phyloP scores from a whole-genome alignment of 140 eudicot genomes.

The Bidens hawaiensis region DNA sequence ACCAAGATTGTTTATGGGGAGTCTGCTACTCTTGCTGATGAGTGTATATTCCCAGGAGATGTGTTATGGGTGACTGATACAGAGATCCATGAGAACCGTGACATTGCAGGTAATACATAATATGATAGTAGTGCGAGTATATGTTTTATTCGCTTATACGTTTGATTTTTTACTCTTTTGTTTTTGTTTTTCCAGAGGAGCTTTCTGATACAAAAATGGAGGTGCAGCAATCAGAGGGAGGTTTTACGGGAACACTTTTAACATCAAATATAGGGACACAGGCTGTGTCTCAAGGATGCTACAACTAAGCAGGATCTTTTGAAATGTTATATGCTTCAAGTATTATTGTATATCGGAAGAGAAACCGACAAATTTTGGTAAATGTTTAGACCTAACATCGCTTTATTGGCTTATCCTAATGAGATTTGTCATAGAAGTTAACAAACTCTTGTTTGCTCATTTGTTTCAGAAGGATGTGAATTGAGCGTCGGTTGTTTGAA shows the following conservation, averaged over 20 bases:
- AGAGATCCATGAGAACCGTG: conserved; percentile 92
- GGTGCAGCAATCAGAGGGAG: conserved; percentile 68
- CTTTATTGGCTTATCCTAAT: neutral
- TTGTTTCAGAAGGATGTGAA: conserved; percentile 38
- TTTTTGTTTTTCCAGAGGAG: conserved; percentile 52
- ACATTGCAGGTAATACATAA: conserved; percentile 73
- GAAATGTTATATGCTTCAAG: conserved; percentile 28
- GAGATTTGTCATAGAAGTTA: neutral
- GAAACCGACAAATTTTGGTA: conserved; percentile 30
- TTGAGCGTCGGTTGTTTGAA: conserved; percentile 14
- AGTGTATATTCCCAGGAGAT: conserved; percentile 87
- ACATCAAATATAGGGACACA: conserved; percentile 56
- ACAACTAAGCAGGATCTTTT: conserved; percentile 23
- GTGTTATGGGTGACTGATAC: conserved; percentile 89
- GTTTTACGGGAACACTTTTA: conserved; percentile 87
- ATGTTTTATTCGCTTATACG: neutral
- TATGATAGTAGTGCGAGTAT: neutral
- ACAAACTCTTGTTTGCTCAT: neutral
- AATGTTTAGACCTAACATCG: conserved; percentile 30
- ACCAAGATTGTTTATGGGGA: conserved; percentile 70
- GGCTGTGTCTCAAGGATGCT: conserved; percentile 50
- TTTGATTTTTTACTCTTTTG: neutral
- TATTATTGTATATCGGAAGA: conserved; percentile 19
- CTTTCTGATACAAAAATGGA: conserved; percentile 79
- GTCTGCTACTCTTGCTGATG: conserved; percentile 76